phyloP scores from a whole-genome alignment of 768 basidiomycete species.

The Dentipellis sp. region DNA sequence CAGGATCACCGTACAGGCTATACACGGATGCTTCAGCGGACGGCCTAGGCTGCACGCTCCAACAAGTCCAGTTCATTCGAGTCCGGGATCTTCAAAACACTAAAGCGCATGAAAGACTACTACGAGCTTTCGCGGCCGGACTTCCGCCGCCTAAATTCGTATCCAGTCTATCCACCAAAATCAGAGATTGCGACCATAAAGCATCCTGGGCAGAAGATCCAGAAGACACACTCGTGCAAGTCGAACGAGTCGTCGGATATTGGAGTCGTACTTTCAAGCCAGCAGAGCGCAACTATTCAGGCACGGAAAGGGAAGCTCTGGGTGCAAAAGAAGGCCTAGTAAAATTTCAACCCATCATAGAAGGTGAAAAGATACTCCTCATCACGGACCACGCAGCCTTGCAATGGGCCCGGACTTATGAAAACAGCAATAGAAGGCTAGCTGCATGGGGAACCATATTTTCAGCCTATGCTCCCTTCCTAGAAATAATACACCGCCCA shows the following conservation, averaged over 20 bases:
- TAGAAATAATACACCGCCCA: conserved; percentile 23
- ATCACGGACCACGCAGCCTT: conserved; percentile 20
- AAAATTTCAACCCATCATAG: conserved; percentile 27
- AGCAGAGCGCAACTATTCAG: conserved; percentile 21
- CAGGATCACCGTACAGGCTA: conserved; percentile 23
- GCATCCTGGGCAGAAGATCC: conserved; percentile 1
- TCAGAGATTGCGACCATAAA: neutral
- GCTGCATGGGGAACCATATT: conserved; percentile 25
- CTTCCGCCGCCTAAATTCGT: neutral
- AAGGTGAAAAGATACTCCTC: conserved; percentile 23
- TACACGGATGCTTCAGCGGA: conserved; percentile 25
- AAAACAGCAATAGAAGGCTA: conserved; percentile 18
- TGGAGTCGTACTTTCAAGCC: conserved; percentile 16
- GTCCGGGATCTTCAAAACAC: conserved; percentile 15
- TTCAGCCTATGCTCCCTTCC: conserved; percentile 19
- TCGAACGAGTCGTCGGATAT: conserved; percentile 16
- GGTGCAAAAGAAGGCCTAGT: conserved; percentile 28
- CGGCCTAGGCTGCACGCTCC: conserved; percentile 13
- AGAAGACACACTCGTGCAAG: conserved; percentile 11
- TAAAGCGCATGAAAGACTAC: conserved; percentile 11
- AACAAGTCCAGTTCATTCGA: conserved; percentile 17
- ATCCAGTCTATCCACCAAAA: neutral
- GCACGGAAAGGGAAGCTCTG: conserved; percentile 30
- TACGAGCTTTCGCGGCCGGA: neutral
- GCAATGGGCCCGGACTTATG: conserved; percentile 16